Evolutionary conservation across 306 rosid genomes (phyloP).

Genomic region (Carpinus fangiana): DNA sequence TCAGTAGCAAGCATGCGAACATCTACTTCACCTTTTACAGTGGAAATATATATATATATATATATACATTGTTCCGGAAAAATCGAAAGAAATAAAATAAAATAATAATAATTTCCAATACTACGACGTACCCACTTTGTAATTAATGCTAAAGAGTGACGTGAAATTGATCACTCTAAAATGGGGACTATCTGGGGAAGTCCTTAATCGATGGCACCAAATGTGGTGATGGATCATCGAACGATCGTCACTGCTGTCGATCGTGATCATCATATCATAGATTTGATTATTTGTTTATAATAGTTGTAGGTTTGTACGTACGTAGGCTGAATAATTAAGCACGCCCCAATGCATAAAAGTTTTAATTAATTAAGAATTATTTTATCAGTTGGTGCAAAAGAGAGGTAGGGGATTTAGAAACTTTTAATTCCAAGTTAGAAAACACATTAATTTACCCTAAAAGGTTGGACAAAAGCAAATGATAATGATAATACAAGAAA

Average conservation of each 20-base stretch:
- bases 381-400: slow-evolving; percentile 30
- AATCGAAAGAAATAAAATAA: background rate
- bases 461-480: background rate
- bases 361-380: background rate
- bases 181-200: background rate
- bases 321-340: background rate
- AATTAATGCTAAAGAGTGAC: too few relatives aligned
- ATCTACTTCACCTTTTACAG: background rate
- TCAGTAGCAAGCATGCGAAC: background rate
- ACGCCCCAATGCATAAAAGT: background rate
- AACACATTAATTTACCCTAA: background rate
- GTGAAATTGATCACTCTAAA: too few relatives aligned
- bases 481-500: background rate
- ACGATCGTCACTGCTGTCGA: background rate
- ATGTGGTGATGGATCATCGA: slow-evolving; percentile 10
- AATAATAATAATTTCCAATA: too few relatives aligned
- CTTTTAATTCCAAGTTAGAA: slow-evolving; percentile 28
- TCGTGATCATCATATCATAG: slow-evolving; percentile 18
- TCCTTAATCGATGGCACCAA: slow-evolving; percentile 25
- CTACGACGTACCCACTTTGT: too few relatives aligned
- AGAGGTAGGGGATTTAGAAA: slow-evolving; percentile 27
- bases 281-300: slow-evolving; percentile 34
- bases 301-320: slow-evolving; percentile 15
- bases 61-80: too few relatives aligned
- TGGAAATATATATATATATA: too few relatives aligned